These are phyloP conservation scores for Lipomyces anomalus DNA, from an alignment of 805 yeast species.

Conservation along the genomic window DNA sequence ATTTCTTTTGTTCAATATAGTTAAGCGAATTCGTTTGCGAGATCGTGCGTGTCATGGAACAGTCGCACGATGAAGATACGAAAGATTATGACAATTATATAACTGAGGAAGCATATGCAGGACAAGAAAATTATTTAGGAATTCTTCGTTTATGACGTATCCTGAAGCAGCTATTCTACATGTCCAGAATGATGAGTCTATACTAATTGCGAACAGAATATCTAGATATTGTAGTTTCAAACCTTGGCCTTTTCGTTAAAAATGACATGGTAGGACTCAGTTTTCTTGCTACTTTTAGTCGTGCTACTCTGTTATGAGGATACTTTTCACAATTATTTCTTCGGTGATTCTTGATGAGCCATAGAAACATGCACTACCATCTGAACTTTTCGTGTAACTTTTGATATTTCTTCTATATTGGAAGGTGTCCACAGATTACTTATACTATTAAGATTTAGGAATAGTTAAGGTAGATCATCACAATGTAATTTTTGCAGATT, in stretches of 20 bases:
- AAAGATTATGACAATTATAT: constrained; percentile 5
- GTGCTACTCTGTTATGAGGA: constrained; percentile 24
- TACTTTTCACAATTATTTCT: constrained; percentile 29
- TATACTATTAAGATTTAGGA: constrained; percentile 4
- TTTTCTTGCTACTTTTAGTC: constrained; percentile 1
- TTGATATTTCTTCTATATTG: constrained; percentile 4
- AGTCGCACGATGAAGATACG: too few species aligned
- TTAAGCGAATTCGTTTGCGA: too few species aligned
- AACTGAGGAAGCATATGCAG: constrained; percentile 76
- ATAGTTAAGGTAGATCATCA: constrained; percentile 4
- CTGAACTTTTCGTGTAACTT: constrained; percentile 46
- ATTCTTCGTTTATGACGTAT: constrained; percentile 69
- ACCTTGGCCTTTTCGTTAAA: too few species aligned
- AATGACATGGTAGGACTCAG: too few species aligned
- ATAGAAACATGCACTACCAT: constrained; percentile 96
- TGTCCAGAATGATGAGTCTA: constrained; percentile 9
- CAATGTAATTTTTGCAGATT: neutral
- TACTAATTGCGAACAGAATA: too few species aligned
- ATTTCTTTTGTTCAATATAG: too few species aligned
- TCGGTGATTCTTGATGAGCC: constrained; percentile 58
- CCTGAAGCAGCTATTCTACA: constrained; percentile 10
- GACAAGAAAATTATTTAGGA: constrained; percentile 55
- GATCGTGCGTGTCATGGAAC: too few species aligned
- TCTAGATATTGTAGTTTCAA: too few species aligned
- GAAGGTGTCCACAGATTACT: constrained; percentile 1